These are phyloP conservation scores for Zymoseptoria crescenta DNA, from an alignment of 2,329 filamentous ascomycete genomes.

Conservation along the genomic window DNA sequence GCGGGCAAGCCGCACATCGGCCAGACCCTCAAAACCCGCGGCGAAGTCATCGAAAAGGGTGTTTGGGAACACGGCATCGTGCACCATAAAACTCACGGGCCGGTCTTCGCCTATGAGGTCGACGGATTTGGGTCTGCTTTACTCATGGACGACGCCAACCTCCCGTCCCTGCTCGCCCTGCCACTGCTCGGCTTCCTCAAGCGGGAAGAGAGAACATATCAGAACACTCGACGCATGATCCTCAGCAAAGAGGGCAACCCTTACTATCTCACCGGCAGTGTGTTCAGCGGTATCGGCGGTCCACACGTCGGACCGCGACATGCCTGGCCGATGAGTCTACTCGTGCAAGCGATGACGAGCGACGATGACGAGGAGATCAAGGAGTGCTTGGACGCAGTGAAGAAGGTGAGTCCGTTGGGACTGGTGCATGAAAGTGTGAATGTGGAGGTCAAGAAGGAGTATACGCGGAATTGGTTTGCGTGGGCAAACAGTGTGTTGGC, in stretches of 20 bases:
- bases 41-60: slow-evolving; percentile 61
- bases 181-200: slow-evolving; percentile 70
- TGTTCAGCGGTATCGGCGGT: slow-evolving; percentile 83
- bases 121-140: slow-evolving; percentile 78
- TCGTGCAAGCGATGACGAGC: slow-evolving; percentile 85
- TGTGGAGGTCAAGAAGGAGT: slow-evolving; percentile 61
- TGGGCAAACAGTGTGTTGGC: slow-evolving; percentile 98
- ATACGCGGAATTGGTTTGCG: slow-evolving; percentile 90
- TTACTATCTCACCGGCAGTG: slow-evolving; percentile 70
- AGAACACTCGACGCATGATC: slow-evolving; percentile 81
- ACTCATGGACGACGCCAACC: slow-evolving; percentile 84
- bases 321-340: slow-evolving; percentile 93
- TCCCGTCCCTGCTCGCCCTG: slow-evolving; percentile 70
- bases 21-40: slow-evolving; percentile 46
- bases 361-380: slow-evolving; percentile 76
- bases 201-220: slow-evolving; percentile 61
- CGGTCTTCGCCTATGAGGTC: slow-evolving; percentile 80
- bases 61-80: slow-evolving; percentile 81
- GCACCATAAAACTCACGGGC: slow-evolving; percentile 63
- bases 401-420: slow-evolving; percentile 66
- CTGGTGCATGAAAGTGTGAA: slow-evolving; percentile 89
- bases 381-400: slow-evolving; percentile 63
- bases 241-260: slow-evolving; percentile 71
- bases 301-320: slow-evolving; percentile 75
- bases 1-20: slow-evolving; percentile 49